Percentiles rank a stretch among this genome's conserved stretches.
Conservation (phyloP, 2,329 filamentous ascomycete species). For the Epichloe sibirici region DNA sequence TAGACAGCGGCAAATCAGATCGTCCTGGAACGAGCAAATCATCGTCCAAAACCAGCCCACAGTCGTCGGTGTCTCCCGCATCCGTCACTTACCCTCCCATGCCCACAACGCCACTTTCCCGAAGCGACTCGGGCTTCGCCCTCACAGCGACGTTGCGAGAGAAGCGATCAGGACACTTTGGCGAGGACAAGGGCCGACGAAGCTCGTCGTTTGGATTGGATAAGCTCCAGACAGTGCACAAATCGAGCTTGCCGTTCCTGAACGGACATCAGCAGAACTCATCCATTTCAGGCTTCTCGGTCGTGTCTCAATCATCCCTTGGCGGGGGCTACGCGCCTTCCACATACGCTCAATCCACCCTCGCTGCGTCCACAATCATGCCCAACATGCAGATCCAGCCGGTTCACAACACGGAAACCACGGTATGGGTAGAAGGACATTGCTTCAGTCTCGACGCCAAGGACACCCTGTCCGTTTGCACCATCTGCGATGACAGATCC, state of each 20-base stretch:
- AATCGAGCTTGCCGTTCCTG: slow-evolving; percentile 64
- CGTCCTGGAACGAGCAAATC: slow-evolving; percentile 66
- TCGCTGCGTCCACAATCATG: slow-evolving; percentile 79
- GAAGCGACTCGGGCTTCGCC: slow-evolving; percentile 85
- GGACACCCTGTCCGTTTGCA: slow-evolving; percentile 51
- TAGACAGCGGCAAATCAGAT: slow-evolving; percentile 54
- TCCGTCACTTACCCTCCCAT: slow-evolving; percentile 67
- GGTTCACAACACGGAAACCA: slow-evolving; percentile 66
- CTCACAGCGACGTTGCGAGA: slow-evolving; percentile 77
- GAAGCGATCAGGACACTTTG: slow-evolving; percentile 86
- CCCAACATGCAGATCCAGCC: slow-evolving; percentile 71
- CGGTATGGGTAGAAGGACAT: slow-evolving; percentile 75
- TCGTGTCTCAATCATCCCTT: slow-evolving; percentile 59
- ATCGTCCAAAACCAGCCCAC: slow-evolving; percentile 49
- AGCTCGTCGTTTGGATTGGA: slow-evolving; percentile 89
- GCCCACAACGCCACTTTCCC: slow-evolving; percentile 67
- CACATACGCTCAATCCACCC: slow-evolving; percentile 73
- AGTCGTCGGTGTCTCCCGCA: slow-evolving; percentile 59
- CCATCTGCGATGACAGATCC: slow-evolving; percentile 64
- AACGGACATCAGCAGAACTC: slow-evolving; percentile 48
- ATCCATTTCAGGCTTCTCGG: slow-evolving; percentile 46
- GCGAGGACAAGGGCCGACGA: slow-evolving; percentile 64
- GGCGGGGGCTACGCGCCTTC: slow-evolving; percentile 64
- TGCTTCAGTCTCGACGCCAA: slow-evolving; percentile 55
- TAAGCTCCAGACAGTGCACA: slow-evolving; percentile 52